phyloP scores from a whole-genome alignment of 306 rosid species.

The Erythrophleum fordii region DNA sequence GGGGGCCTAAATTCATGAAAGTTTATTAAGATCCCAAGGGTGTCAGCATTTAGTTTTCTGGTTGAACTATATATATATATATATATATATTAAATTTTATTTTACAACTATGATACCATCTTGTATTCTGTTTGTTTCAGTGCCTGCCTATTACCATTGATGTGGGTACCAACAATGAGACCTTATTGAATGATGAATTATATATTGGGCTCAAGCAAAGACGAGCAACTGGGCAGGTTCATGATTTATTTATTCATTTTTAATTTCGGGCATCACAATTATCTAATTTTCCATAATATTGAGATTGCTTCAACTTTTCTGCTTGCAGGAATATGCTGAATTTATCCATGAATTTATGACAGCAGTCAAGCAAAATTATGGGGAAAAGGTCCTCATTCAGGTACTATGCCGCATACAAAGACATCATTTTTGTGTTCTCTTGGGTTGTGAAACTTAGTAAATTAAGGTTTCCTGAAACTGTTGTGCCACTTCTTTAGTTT shows the following conservation, averaged over 20 bases:
- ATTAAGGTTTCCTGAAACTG: constrained; percentile 34
- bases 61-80: neutral
- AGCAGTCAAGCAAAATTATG: constrained; percentile 86
- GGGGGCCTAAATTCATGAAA: constrained; percentile 9
- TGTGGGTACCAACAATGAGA: constrained; percentile 97
- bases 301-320: constrained; percentile 8
- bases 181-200: constrained; percentile 81
- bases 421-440: constrained; percentile 31
- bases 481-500: constrained; percentile 58
- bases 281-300: constrained; percentile 16
- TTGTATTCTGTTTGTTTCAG: constrained; percentile 53
- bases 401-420: constrained; percentile 47
- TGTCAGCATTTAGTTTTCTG: neutral
- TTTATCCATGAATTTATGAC: constrained; percentile 87
- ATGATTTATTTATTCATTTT: constrained; percentile 26
- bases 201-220: constrained; percentile 92
- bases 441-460: neutral
- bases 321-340: constrained; percentile 81
- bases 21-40: constrained; percentile 1
- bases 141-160: constrained; percentile 98
- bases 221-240: constrained; percentile 93
- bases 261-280: neutral
- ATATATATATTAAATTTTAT: constrained; percentile 6
- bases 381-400: constrained; percentile 92
- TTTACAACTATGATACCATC: constrained; percentile 1